Percentiles rank a stretch among this genome's conserved stretches.
These are phyloP conservation scores for Arthrobotrys megalospora DNA, from an alignment of 2,329 filamentous ascomycete species.

Conservation along the genomic window DNA sequence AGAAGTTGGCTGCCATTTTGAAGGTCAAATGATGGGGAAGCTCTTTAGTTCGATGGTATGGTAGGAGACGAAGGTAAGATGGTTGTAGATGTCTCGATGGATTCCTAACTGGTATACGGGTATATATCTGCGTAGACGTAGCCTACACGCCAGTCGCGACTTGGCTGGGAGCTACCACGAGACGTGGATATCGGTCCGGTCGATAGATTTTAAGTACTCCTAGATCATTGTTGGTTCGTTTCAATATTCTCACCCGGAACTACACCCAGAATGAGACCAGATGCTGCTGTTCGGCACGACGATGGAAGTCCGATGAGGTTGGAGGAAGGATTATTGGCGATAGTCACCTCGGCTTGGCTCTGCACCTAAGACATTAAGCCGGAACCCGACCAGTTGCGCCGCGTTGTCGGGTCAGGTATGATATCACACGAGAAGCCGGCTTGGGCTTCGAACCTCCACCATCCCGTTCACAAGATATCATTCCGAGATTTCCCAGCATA, in stretches of 20 bases:
- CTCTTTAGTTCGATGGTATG: not conserved
- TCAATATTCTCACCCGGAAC: not conserved
- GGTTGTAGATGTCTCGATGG: not conserved
- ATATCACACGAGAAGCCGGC: slow-evolving; percentile 42
- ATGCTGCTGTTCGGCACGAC: not conserved
- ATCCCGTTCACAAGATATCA: slow-evolving; percentile 11
- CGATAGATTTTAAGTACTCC: not conserved
- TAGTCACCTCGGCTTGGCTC: slow-evolving; percentile 32
- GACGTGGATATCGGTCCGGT: slow-evolving; percentile 4
- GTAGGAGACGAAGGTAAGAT: not conserved
- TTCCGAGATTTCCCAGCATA: slow-evolving; percentile 1
- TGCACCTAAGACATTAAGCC: slow-evolving; percentile 29
- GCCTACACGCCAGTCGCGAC: slow-evolving; percentile 16
- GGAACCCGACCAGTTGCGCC: slow-evolving; percentile 9
- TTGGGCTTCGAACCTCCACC: slow-evolving; percentile 31
- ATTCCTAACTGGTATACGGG: not conserved
- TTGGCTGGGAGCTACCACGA: not conserved
- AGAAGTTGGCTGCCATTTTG: slow-evolving; percentile 93
- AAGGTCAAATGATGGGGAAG: not conserved
- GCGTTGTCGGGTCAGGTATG: slow-evolving; percentile 43
- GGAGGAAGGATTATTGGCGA: slow-evolving; percentile 27
- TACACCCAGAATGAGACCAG: not conserved
- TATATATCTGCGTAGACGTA: not conserved
- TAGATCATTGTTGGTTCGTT: not conserved
- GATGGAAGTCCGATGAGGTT: slow-evolving; percentile 14